Base-by-base conservation (phyloP, 2,329 filamentous ascomycete species). In the Hirsutella rhossiliensis region DNA sequence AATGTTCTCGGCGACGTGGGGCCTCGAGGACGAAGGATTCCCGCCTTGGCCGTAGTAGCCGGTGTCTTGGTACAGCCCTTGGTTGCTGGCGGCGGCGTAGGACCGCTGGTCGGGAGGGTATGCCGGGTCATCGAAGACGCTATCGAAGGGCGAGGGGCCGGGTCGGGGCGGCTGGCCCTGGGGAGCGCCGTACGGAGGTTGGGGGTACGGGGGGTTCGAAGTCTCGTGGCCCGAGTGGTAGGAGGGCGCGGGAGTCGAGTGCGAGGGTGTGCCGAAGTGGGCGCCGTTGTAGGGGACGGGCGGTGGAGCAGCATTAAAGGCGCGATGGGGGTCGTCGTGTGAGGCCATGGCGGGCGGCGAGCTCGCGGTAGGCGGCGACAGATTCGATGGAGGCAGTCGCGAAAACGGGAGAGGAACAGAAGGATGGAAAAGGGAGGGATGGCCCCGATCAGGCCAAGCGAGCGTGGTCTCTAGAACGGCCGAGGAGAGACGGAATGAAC, bases 111-210 rank as follows among this genome's bases (percentile, higher is more conserved):
- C 70, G 42, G 72, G 66, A 45, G 78, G 76, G 56, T 84, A 83
- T 45, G 73, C 71, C 62, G 80, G 69, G 59, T 84, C 80, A 61
- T 83, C 79, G 59, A 84, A 84, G 45, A 80, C 76, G 40, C 73
- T 75, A 44, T 78, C 75, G 57, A 83, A 82, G 11, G 80, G 79
- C 18, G 77, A 73, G 54, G 53, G 64, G 40, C 57, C 60, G 23
- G 60, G 60, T 45, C 61, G 56, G 30, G 59, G 58, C 41, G 62
- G 62, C 27, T 59, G 60, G 40, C 56, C 54, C 52, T 61, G 57
- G 2, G 60, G 46, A 58, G 54, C 45, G 61, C 56, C 54, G 50
- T 48, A 49, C 47, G 50, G 48, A 38, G 44, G 47, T 37, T 48
- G 50, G 19, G 47, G 38, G 34, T 50, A 49, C 11, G 48, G 45